These are phyloP conservation scores for Zizania palustris DNA, from an alignment of 202 grass and related monocot species.

Conservation along the genomic window DNA sequence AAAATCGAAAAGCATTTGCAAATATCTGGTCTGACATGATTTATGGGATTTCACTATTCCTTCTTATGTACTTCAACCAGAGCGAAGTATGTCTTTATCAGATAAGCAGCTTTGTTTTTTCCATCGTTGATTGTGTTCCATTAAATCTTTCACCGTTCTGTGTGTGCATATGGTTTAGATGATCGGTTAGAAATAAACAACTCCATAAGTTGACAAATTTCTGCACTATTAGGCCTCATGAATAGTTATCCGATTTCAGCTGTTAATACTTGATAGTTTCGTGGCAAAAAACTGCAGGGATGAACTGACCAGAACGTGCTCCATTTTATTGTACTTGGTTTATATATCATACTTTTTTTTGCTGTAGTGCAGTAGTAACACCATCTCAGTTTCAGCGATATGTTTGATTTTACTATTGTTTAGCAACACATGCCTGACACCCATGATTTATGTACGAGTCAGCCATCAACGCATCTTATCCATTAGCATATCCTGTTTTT, in stretches of 20 bases:
- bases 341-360: slow-evolving; percentile 18
- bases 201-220: neutral
- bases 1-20: slow-evolving; percentile 89
- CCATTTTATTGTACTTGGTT: neutral
- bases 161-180: slow-evolving; percentile 8
- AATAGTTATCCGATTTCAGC: neutral
- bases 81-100: slow-evolving; percentile 67
- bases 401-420: slow-evolving; percentile 27
- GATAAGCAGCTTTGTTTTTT: slow-evolving; percentile 20
- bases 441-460: slow-evolving; percentile 8
- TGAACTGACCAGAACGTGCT: neutral
- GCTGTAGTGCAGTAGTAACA: neutral
- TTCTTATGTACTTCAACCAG: slow-evolving; percentile 89
- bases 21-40: slow-evolving; percentile 95
- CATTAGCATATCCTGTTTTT: slow-evolving; percentile 23
- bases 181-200: slow-evolving; percentile 17
- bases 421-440: slow-evolving; percentile 5
- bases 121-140: neutral
- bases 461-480: neutral
- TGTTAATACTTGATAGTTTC: neutral
- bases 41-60: slow-evolving; percentile 74
- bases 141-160: slow-evolving; percentile 14
- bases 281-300: neutral
- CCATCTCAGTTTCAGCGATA: slow-evolving; percentile 14
- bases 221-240: neutral